Percentiles rank a stretch among this genome's conserved stretches.
These are phyloP conservation scores for Blastobotrys raffinosifermentans DNA, from an alignment of 1,139 yeast genomes.

Conservation along the genomic window DNA sequence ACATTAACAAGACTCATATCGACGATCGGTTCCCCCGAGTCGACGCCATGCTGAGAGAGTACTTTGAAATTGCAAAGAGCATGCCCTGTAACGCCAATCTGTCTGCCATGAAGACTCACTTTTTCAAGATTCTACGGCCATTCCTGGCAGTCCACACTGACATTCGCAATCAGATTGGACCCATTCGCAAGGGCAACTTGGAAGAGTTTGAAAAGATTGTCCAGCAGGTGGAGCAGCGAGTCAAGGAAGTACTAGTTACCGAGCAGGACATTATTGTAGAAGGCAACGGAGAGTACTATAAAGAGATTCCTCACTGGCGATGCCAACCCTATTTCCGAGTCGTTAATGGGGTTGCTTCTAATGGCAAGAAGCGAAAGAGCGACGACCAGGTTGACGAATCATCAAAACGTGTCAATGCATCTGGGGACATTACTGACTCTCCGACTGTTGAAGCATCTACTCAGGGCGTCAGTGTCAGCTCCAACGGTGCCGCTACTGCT, in stretches of 20 bases:
- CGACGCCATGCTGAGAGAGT: slow-evolving; percentile 76
- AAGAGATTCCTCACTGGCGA: slow-evolving; percentile 91
- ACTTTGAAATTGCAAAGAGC: slow-evolving; percentile 71
- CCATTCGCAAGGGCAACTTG: slow-evolving; percentile 40
- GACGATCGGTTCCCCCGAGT: slow-evolving; percentile 80
- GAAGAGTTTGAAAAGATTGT: slow-evolving; percentile 68
- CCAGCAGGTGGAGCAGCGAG: slow-evolving; percentile 57
- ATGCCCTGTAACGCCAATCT: slow-evolving; percentile 69
- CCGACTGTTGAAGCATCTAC: too few species aligned
- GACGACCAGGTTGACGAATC: too few species aligned
- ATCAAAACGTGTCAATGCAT: too few species aligned
- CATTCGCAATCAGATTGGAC: slow-evolving; percentile 67
- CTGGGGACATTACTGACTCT: too few species aligned
- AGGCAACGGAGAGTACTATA: slow-evolving; percentile 73
- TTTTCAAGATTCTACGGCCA: slow-evolving; percentile 78
- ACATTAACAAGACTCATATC: slow-evolving; percentile 34
- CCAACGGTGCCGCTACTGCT: too few species aligned
- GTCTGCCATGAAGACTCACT: slow-evolving; percentile 85
- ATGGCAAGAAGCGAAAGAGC: slow-evolving; percentile 17
- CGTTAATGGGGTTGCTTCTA: slow-evolving; percentile 17
- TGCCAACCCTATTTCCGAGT: slow-evolving; percentile 87
- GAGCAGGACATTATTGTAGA: slow-evolving; percentile 49
- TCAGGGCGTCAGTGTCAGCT: too few species aligned
- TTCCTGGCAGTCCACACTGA: slow-evolving; percentile 72
- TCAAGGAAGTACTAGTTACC: slow-evolving; percentile 46